Percentiles rank a stretch among this genome's conserved stretches.
phyloP scores from a whole-genome alignment of 1,284 basidiomycete species.

The Athelia psychrophila region DNA sequence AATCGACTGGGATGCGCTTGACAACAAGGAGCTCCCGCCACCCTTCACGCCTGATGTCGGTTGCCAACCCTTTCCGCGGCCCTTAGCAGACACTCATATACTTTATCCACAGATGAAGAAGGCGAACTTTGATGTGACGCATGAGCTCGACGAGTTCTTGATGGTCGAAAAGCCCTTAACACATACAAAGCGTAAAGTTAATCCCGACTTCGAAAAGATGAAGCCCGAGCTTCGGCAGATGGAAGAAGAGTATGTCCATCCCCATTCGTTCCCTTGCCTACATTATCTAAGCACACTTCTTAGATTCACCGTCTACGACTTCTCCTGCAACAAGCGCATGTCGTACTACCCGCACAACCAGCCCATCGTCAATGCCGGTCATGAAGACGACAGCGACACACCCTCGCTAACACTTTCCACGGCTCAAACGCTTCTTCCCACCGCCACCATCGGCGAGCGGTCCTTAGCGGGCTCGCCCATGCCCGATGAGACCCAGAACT shows the following conservation, averaged over 20 bases:
- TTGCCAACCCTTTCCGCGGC: constrained; percentile 15
- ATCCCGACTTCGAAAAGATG: constrained; percentile 82
- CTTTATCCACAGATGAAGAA: constrained; percentile 69
- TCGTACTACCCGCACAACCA: constrained; percentile 83
- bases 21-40: constrained; percentile 74
- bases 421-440: constrained; percentile 42
- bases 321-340: constrained; percentile 55
- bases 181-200: constrained; percentile 85
- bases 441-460: constrained; percentile 25
- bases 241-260: constrained; percentile 81
- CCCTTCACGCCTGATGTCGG: constrained; percentile 91
- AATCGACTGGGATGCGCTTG: constrained; percentile 80
- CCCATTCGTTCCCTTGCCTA: background rate
- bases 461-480: constrained; percentile 60
- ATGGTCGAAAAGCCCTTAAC: constrained; percentile 97
- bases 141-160: constrained; percentile 95
- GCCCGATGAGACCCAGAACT: constrained; percentile 10
- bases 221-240: constrained; percentile 89
- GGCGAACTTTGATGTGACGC: constrained; percentile 96
- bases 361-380: constrained; percentile 48
- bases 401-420: constrained; percentile 32
- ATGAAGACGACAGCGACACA: constrained; percentile 36
- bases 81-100: background rate
- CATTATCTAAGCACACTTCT: constrained; percentile 1
- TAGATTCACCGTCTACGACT: constrained; percentile 81